These are phyloP conservation scores for Leptographium radiaticola DNA, from an alignment of 2,329 filamentous ascomycete genomes.

Conservation along the genomic window DNA sequence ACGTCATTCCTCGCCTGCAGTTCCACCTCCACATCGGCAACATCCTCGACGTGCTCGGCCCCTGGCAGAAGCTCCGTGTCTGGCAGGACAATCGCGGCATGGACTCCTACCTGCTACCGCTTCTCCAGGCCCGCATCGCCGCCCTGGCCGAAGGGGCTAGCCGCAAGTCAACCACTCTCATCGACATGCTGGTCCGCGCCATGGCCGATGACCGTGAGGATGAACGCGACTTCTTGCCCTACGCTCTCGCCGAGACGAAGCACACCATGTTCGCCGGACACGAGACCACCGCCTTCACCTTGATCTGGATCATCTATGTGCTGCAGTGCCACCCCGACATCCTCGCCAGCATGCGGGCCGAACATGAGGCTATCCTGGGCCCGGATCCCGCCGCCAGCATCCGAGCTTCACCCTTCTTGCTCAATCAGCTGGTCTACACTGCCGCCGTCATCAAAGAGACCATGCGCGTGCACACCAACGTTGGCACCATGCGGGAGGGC, in stretches of 20 bases:
- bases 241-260: constrained; percentile 18
- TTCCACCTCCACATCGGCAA: constrained; percentile 9
- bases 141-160: constrained; percentile 7
- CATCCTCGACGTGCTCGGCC: constrained; percentile 14
- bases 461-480: constrained; percentile 39
- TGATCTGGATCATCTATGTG: constrained; percentile 18
- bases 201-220: constrained; percentile 12
- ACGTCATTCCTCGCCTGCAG: constrained; percentile 4
- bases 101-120: constrained; percentile 14
- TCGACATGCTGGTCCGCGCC: constrained; percentile 19
- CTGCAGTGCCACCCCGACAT: constrained; percentile 18
- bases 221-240: constrained; percentile 13
- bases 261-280: constrained; percentile 25
- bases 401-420: constrained; percentile 26
- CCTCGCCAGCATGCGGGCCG: constrained; percentile 20
- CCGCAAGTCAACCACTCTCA: constrained; percentile 10
- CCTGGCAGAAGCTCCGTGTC: constrained; percentile 14
- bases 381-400: constrained; percentile 24
- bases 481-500: constrained; percentile 28
- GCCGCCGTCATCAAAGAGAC: constrained; percentile 41
- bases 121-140: constrained; percentile 15
- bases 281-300: constrained; percentile 23
- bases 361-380: constrained; percentile 36
- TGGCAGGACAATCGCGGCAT: constrained; percentile 21
- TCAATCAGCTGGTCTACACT: constrained; percentile 40